A percentile compares a stretch with the other conserved stretches of the same genome.
Evolutionary conservation across 441 rosid genomes (phyloP).

Genomic region (Erysimum cheiri): DNA sequence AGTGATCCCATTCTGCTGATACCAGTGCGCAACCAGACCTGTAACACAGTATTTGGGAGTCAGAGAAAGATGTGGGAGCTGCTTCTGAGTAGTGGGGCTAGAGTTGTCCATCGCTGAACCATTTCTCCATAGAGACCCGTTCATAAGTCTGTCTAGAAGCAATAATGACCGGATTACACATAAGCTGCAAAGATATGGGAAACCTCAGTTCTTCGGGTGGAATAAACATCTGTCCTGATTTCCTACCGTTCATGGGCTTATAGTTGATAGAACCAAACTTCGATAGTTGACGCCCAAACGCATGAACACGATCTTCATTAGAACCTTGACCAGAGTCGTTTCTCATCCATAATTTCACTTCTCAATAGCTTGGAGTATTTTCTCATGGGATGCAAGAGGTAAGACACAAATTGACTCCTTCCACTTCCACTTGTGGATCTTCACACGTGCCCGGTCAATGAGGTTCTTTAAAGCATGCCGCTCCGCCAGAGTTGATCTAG

Average conservation of each 20-base stretch:
- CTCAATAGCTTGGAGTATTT: conserved; percentile 92
- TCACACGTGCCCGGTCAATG: conserved; percentile 83
- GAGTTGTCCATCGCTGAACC: conserved; percentile 88
- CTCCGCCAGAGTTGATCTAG: conserved; percentile 85
- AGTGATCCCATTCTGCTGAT: conserved; percentile 81
- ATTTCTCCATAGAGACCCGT: conserved; percentile 86
- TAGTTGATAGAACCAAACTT: conserved; percentile 79
- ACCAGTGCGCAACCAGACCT: conserved; percentile 90
- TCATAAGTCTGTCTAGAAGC: conserved; percentile 98
- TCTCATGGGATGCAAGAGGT: conserved; percentile 86
- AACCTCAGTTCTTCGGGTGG: conserved; percentile 95
- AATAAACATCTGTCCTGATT: conserved; percentile 68
- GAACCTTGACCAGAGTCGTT: conserved; percentile 67
- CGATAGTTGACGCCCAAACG: conserved; percentile 76
- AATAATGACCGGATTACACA: conserved; percentile 92
- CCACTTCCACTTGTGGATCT: conserved; percentile 90
- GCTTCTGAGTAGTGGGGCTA: conserved; percentile 91
- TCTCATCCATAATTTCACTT: conserved; percentile 79
- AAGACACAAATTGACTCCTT: conserved; percentile 90
- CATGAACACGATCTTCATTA: conserved; percentile 61
- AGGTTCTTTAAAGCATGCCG: conserved; percentile 92
- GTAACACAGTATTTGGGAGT: conserved; percentile 95
- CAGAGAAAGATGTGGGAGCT: conserved; percentile 74
- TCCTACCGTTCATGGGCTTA: conserved; percentile 53
- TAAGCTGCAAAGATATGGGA: conserved; percentile 89